Conservation (phyloP, 345 rosid genomes). For the Sonneratia alba region DNA sequence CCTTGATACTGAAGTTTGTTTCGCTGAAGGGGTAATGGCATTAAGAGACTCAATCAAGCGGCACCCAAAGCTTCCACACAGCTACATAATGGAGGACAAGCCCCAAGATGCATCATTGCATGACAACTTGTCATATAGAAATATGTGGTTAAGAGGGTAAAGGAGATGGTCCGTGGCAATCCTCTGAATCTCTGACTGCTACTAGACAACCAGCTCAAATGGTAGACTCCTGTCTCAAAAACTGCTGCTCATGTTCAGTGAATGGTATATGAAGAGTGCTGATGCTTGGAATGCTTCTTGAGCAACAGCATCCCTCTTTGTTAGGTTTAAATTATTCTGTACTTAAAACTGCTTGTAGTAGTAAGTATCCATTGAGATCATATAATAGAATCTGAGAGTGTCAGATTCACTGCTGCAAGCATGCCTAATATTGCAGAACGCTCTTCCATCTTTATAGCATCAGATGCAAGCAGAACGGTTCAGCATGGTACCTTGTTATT, state of each 20-base stretch:
- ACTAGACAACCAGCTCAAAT: background rate
- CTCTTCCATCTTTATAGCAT: background rate
- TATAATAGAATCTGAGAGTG: background rate
- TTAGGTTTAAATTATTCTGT: background rate
- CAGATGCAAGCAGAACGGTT: background rate
- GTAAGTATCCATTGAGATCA: background rate
- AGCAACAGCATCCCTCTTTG: background rate
- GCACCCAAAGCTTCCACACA: constrained; percentile 80
- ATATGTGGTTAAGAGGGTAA: constrained; percentile 94
- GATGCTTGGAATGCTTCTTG: background rate
- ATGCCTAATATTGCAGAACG: background rate
- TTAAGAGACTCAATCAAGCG: constrained; percentile 77
- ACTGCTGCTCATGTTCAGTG: background rate
- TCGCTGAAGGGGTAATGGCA: constrained; percentile 67
- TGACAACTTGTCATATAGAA: constrained; percentile 82
- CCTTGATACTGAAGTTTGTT: too few relatives aligned
- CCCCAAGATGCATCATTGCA: constrained; percentile 86
- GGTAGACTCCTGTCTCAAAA: background rate
- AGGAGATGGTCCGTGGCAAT: background rate
- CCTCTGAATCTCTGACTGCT: background rate
- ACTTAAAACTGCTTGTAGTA: background rate
- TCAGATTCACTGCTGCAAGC: background rate
- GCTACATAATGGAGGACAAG: constrained; percentile 94
- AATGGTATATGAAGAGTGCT: background rate
- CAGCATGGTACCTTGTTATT: too few relatives aligned